Evolutionary conservation across 352 stramenopile species (phyloP).

Genomic region (Phytopythium delawarense): DNA sequence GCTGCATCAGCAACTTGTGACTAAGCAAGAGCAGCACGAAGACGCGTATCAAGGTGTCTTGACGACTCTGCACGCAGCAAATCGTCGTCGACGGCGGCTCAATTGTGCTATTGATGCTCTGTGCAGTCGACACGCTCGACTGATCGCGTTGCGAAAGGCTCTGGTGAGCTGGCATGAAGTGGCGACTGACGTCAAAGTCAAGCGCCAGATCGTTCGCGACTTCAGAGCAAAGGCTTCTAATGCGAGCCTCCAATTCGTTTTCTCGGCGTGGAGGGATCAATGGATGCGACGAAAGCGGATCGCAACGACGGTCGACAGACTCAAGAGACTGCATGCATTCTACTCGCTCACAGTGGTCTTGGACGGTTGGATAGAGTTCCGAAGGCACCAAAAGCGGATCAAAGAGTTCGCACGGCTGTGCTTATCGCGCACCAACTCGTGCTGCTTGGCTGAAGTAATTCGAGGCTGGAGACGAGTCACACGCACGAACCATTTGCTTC

Average conservation of each 20-base stretch:
- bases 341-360: conserved; percentile 19
- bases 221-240: neutral
- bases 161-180: neutral
- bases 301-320: conserved; percentile 3
- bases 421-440: conserved; percentile 9
- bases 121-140: neutral
- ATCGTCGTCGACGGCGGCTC: neutral
- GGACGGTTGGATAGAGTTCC: conserved; percentile 14
- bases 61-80: neutral
- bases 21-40: neutral
- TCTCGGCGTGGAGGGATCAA: conserved; percentile 1
- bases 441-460: conserved; percentile 8
- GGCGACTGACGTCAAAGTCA: neutral
- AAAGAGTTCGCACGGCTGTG: conserved; percentile 17
- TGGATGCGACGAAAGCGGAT: conserved; percentile 9
- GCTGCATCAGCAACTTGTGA: neutral
- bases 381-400: conserved; percentile 11
- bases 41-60: neutral
- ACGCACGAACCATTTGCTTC: conserved; percentile 22
- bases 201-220: neutral
- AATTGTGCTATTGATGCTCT: neutral
- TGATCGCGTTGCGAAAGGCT: neutral
- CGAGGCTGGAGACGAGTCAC: conserved; percentile 20
- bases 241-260: neutral
- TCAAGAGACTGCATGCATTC: conserved; percentile 8